phyloP scores from a whole-genome alignment of 345 rosid species.

The Citrus trifoliata region DNA sequence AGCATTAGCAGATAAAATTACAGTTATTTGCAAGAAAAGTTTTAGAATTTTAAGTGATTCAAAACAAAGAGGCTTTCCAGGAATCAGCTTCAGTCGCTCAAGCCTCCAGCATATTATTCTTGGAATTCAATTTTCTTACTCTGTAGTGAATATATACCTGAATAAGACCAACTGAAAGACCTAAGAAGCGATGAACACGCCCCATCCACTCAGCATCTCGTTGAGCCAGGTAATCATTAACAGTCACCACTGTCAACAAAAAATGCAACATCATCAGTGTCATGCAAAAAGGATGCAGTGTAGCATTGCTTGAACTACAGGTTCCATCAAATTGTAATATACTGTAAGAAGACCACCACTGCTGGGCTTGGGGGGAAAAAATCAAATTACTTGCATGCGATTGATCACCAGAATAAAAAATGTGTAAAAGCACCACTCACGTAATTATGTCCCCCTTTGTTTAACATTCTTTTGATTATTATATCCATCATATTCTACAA shows the following conservation, averaged over 20 bases:
- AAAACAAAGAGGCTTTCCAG: neutral
- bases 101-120: neutral
- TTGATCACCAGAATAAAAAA: neutral
- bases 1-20: conserved; percentile 13
- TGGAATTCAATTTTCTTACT: neutral
- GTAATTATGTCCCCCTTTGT: neutral
- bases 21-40: neutral
- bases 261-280: conserved; percentile 18
- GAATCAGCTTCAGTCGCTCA: neutral
- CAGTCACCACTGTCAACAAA: conserved; percentile 79
- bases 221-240: conserved; percentile 92
- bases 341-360: neutral
- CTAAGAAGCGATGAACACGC: conserved; percentile 86
- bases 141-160: conserved; percentile 46
- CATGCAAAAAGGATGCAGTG: neutral
- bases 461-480: conserved; percentile 1
- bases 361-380: neutral
- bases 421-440: neutral
- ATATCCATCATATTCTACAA: neutral
- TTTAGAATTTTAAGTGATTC: neutral
- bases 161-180: conserved; percentile 95
- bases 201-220: conserved; percentile 99
- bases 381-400: neutral
- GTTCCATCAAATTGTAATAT: neutral
- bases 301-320: neutral